Evolutionary conservation across 345 rosid genomes (phyloP), one percentile per base, ranked within the genome.

Genomic region (Gossypium australe): DNA sequence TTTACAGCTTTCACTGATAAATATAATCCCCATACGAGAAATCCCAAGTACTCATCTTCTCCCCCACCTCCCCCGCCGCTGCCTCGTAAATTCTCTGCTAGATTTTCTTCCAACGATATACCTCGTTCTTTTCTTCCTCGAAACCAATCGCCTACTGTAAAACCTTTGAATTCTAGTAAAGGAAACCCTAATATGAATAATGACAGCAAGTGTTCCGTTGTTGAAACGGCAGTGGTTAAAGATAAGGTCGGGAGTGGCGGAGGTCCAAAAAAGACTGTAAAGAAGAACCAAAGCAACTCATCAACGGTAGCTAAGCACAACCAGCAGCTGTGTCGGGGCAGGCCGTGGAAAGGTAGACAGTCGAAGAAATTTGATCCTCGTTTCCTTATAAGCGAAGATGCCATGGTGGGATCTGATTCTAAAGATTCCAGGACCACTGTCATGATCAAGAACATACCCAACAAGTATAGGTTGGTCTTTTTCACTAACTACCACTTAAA

Each of bases 401-500:
- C 80, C 11, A 53, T 79, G 82, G 84, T 49, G 58, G 97, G 89
- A 29, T 73, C 92, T 2, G 85, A 78, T 79, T 76, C 83, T 67
- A 82, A 80, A 58, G 97, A 95, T 64, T 76, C 78, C 10, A 86
- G 99, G 63, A 93, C 99, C 80, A 91, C 99, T 59, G 88, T 95
- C 55, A 95, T 95, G 99, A 89, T 95, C 83, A 95, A 89, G 88
- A 95, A 95, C 96, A 93, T 95, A 29, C 99, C 99, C 47, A 95
- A 93, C 81, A 95, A 91, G 82, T 93, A 91, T 88, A 95, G 91
- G 98, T 94, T 55, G 34, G 80, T 4, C 6, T 1, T 71, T n/a
- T 18, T 29, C 44, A 13, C 16, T 10, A n/a, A 2, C 13, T 49
- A 2, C 51, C 49, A 24, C 2, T n/a, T 24, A 48, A 8, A 34